Evolutionary conservation across 129 eudicot genomes (phyloP).

Genomic region (Helianthus tuberosus): DNA sequence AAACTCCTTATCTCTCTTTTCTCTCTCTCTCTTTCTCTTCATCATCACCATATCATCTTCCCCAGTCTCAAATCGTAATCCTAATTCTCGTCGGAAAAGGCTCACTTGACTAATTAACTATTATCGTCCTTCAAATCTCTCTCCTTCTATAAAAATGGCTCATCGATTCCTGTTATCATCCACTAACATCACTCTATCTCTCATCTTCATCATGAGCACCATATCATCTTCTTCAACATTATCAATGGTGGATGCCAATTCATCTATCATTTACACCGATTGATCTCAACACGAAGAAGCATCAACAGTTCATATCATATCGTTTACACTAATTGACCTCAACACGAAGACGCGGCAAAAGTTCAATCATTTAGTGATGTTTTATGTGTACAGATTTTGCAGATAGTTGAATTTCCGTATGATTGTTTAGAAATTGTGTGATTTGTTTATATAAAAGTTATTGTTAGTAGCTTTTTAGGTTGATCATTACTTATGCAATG

Average conservation of each 20-base stretch:
- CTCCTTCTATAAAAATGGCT: constrained; percentile 30
- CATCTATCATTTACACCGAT: constrained; percentile 25
- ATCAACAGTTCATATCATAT: constrained; percentile 56
- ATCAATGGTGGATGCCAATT: constrained; percentile 48
- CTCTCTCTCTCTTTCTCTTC: too few species aligned
- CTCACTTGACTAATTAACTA: too few species aligned
- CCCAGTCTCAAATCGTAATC: too few species aligned
- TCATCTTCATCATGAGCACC: constrained; percentile 8
- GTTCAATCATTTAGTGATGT: constrained; percentile 6
- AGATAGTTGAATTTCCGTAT: not conserved
- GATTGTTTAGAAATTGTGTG: not conserved
- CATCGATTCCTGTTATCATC: constrained; percentile 21
- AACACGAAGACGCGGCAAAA: constrained; percentile 50
- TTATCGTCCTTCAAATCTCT: not conserved
- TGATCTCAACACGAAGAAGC: constrained; percentile 19
- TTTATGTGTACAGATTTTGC: not conserved
- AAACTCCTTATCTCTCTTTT: too few species aligned
- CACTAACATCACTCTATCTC: constrained; percentile 5
- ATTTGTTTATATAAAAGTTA: not conserved
- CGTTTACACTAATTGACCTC: constrained; percentile 74
- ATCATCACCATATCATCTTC: too few species aligned
- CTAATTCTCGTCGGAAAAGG: too few species aligned
- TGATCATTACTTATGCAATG: not conserved
- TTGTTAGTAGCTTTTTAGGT: not conserved
- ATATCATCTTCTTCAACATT: constrained; percentile 4